Evolutionary conservation across 176 grass and related monocot genomes (phyloP).

Genomic region (barley (Hordeum vulgare)): DNA sequence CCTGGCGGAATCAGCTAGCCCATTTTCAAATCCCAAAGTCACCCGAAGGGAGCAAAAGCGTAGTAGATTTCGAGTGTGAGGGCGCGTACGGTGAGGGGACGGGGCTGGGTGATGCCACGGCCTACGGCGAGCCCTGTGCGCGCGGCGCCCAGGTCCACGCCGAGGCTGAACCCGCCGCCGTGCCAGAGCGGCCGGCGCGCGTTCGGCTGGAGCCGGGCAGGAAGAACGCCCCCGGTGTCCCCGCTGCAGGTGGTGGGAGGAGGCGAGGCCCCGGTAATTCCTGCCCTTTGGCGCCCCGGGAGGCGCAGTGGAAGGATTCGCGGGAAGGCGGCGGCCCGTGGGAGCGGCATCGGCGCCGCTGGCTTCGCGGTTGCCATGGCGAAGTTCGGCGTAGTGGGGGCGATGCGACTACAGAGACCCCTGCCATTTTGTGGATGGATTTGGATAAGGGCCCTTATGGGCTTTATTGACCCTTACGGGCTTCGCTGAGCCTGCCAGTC

Average conservation of each 20-base stretch:
- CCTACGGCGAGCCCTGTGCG: constrained; percentile 71
- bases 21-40: background rate
- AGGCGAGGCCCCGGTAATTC: constrained; percentile 5
- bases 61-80: background rate
- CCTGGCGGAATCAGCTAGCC: constrained; percentile 32
- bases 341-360: constrained; percentile 21
- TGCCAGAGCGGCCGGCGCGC: constrained; percentile 57
- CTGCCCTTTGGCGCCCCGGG: background rate
- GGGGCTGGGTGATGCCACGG: constrained; percentile 52
- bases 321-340: background rate
- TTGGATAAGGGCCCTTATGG: background rate
- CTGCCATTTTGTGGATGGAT: background rate
- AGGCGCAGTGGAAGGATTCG: background rate
- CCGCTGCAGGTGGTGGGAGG: background rate
- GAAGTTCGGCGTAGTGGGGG: background rate
- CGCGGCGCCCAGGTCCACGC: constrained; percentile 58
- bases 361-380: constrained; percentile 12
- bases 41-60: background rate
- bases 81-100: constrained; percentile 52
- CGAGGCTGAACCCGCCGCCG: constrained; percentile 73
- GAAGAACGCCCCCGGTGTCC: background rate
- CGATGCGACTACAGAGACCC: background rate
- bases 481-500: no score
- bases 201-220: constrained; percentile 48
- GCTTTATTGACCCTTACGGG: background rate